Base-by-base conservation (phyloP, 805 yeast species). In the Metschnikowia arizonensis region DNA sequence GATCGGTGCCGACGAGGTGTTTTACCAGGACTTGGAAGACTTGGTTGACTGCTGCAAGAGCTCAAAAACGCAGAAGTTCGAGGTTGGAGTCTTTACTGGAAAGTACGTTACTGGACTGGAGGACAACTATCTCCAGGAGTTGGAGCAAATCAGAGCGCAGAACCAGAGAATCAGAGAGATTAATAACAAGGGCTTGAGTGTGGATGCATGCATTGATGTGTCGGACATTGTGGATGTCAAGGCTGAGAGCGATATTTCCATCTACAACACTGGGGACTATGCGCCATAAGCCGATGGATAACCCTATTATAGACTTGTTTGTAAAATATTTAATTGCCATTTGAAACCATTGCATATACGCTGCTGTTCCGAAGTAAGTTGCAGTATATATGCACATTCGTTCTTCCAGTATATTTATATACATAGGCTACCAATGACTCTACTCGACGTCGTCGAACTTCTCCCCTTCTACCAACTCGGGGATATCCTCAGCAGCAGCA, bases 81-180 rank as follows among this genome's bases (percentile, higher is more conserved):
- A 93, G 70, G 90, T 88, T 43, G 99, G 99, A 64, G 99, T 93
- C 11, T 93, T 93, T 66, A 93, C 95, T 9, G 99, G 99, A 40
- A 68, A 81, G 49, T 93, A 93, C 64, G 82, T 91, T 49, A 93
- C 99, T n/a, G 98, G 98, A 44, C 84, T 82, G 36, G 96, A 88
- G 64, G 84, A 85, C 58, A 78, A 79, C 38, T 90, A 91, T 64
- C 66, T 93, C 47, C 79, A 79, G 53, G 90, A 86, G 62, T 77
- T 93, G 51, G 98, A 90, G 66, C 73, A 75, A 52, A 79, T 88
- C 47, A 77, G 99, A 62, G 95, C 91, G 12, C 77, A 77, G 58
- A 88, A 88, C 64, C 85, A 82, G 59, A 64, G 79, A 54, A 55
- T 76, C 42, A 72, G 68, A 54, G 72, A 67, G 35, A 53, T 48